Conservation (phyloP, 441 rosid genomes). For the Populus hybrid region DNA sequence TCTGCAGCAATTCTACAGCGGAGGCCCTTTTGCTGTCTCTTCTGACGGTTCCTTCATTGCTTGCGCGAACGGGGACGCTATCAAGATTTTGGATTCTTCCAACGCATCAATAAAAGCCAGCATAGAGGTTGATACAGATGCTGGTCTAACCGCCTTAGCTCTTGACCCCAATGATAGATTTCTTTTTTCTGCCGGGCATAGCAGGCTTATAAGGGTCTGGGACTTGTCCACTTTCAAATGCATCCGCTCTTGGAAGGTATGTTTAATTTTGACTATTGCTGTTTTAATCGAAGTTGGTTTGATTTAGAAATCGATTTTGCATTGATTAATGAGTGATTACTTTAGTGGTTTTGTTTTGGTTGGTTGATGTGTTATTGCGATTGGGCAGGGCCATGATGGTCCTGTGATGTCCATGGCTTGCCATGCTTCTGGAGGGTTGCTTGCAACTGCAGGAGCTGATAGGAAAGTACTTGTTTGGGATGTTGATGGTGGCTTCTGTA, state of each 20-base stretch:
- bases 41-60: conserved; percentile 76
- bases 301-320: not conserved
- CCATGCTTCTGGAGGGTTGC: conserved; percentile 92
- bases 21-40: conserved; percentile 78
- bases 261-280: not conserved
- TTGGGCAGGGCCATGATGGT: conserved; percentile 82
- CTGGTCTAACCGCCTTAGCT: conserved; percentile 62
- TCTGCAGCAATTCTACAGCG: conserved; percentile 79
- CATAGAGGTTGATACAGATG: conserved; percentile 67
- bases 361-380: not conserved
- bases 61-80: conserved; percentile 70
- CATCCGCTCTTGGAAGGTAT: conserved; percentile 70
- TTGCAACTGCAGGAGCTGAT: conserved; percentile 98
- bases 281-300: not conserved
- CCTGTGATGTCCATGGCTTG: conserved; percentile 89
- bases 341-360: not conserved
- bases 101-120: conserved; percentile 55
- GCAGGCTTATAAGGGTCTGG: conserved; percentile 91
- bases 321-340: not conserved
- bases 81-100: conserved; percentile 64
- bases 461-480: conserved; percentile 97
- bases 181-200: conserved; percentile 85
- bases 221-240: conserved; percentile 71
- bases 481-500: conserved; percentile 95
- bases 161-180: conserved; percentile 76